Conservation (phyloP, 371 early-diverging fungal species). For the Smittium culicis region DNA sequence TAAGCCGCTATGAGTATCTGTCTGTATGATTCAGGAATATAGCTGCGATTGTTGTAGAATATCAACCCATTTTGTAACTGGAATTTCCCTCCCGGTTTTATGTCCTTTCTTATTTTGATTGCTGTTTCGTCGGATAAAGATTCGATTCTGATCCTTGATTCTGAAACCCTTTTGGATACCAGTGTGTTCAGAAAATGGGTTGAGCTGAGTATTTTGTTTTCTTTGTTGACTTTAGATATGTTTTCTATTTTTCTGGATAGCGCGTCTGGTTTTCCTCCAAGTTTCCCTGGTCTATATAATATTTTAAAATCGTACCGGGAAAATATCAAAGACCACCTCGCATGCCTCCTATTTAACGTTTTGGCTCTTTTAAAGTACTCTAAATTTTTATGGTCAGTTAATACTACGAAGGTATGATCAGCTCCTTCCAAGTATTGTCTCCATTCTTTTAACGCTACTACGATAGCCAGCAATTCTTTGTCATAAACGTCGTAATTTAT, state of each 20-base stretch:
- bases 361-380: conserved; percentile 8
- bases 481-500: background rate
- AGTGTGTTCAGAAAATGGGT: conserved; percentile 3
- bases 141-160: too few relatives aligned
- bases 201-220: background rate
- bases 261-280: conserved; percentile 12
- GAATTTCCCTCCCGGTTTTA: too few relatives aligned
- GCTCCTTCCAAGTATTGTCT: conserved; percentile 6
- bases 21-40: too few relatives aligned
- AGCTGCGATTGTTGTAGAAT: too few relatives aligned
- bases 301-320: conserved; percentile 12
- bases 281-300: conserved; percentile 4
- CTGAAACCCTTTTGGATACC: too few relatives aligned
- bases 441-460: conserved; percentile 8
- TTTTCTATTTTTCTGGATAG: conserved; percentile 8
- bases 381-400: conserved; percentile 7
- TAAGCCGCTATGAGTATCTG: too few relatives aligned
- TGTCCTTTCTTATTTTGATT: too few relatives aligned
- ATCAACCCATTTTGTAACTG: too few relatives aligned
- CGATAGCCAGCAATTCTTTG: conserved; percentile 6
- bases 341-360: conserved; percentile 3
- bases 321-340: conserved; percentile 6
- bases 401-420: background rate
- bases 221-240: background rate
- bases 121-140: too few relatives aligned